phyloP scores from a whole-genome alignment of 2,329 filamentous ascomycete genomes.

The Hirsutella rhossiliensis region DNA sequence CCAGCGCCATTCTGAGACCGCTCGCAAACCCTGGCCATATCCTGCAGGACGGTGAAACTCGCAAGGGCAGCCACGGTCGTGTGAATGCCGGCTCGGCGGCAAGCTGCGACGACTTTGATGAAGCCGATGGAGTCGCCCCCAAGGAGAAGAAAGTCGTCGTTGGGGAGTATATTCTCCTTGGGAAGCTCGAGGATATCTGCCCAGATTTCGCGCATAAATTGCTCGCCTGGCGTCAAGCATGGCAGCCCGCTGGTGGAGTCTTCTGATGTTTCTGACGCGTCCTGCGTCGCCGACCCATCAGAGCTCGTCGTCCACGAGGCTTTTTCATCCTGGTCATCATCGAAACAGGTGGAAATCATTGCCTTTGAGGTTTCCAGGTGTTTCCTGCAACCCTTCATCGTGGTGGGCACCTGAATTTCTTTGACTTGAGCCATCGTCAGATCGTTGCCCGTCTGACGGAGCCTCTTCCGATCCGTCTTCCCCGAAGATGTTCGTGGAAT shows the following conservation, averaged over 20 bases:
- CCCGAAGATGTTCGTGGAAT: constrained; percentile 1
- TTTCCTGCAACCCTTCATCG: background rate
- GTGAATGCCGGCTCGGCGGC: background rate
- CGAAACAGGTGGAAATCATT: background rate
- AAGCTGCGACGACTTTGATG: constrained; percentile 1
- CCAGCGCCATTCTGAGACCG: background rate
- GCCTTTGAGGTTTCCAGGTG: background rate
- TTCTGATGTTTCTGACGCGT: background rate
- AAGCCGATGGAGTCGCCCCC: constrained; percentile 3
- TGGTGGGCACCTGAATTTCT: background rate
- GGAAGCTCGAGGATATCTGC: background rate
- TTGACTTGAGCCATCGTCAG: background rate
- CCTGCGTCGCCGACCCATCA: background rate
- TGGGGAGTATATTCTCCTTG: background rate
- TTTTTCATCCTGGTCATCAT: background rate
- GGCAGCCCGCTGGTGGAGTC: background rate
- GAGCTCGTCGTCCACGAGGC: background rate
- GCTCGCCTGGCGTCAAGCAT: background rate
- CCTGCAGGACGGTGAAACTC: background rate
- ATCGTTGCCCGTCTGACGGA: background rate
- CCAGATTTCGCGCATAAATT: constrained; percentile 1
- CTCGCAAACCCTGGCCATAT: background rate
- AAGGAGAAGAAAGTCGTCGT: constrained; percentile 2
- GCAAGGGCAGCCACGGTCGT: background rate
- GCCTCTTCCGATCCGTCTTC: constrained; percentile 1